Percentiles rank a stretch among this genome's conserved stretches.
phyloP scores from a whole-genome alignment of 1,284 basidiomycete species.

The Golubevia pallescens region DNA sequence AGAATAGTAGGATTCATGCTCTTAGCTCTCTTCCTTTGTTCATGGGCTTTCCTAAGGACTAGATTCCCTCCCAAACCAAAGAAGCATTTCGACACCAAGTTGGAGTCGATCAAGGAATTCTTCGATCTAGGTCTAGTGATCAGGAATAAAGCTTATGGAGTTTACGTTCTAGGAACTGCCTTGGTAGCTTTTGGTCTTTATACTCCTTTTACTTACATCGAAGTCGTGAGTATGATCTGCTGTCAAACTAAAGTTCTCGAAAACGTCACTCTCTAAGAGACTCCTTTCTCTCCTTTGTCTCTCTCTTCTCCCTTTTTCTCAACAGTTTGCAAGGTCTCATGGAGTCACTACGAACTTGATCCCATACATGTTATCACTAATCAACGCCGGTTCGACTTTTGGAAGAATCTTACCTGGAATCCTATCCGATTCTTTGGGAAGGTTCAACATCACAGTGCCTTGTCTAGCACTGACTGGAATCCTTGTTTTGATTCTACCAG shows the following conservation, averaged over 20 bases:
- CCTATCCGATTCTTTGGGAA: constrained; percentile 41
- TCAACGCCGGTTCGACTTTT: constrained; percentile 37
- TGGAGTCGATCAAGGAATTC: not conserved
- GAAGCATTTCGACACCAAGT: not conserved
- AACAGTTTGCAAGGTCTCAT: constrained; percentile 45
- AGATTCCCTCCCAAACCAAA: not conserved
- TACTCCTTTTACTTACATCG: constrained; percentile 31
- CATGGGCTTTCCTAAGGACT: not conserved
- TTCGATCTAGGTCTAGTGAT: constrained; percentile 12
- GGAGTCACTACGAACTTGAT: constrained; percentile 38
- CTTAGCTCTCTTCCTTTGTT: not conserved
- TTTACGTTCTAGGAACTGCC: constrained; percentile 10
- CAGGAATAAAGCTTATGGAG: constrained; percentile 6
- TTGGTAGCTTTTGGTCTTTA: constrained; percentile 25
- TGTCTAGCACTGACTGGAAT: constrained; percentile 22
- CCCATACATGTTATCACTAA: constrained; percentile 32
- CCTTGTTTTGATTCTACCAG: constrained; percentile 30
- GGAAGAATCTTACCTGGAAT: constrained; percentile 51
- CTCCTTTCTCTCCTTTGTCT: constrained; percentile 25
- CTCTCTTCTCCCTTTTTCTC: constrained; percentile 43
- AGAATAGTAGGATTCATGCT: not conserved
- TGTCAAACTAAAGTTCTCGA: no score
- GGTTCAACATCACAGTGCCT: constrained; percentile 28
- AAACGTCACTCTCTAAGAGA: no score
- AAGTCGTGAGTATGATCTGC: constrained; percentile 21